Percentiles rank a stretch among this genome's conserved stretches.
Conservation (phyloP, 2,329 filamentous ascomycete genomes). For the Fusarium vanettenii region DNA sequence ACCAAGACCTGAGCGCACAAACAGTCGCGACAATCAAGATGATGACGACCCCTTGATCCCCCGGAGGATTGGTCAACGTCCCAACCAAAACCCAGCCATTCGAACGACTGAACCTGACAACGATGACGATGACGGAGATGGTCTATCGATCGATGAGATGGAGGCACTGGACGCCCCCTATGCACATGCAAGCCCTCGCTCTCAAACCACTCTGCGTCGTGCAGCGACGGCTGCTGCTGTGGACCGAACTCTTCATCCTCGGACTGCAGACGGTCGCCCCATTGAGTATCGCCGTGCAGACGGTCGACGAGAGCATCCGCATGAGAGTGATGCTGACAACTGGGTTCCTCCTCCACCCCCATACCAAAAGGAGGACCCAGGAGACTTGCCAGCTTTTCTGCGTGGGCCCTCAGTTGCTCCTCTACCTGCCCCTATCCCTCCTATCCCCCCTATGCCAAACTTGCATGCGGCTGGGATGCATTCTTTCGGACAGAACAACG, state of each 20-base stretch:
- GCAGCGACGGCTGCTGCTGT: slow-evolving; percentile 82
- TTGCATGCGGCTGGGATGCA: neutral
- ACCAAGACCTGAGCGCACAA: slow-evolving; percentile 47
- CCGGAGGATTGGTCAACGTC: slow-evolving; percentile 55
- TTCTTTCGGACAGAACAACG: neutral
- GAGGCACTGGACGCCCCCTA: slow-evolving; percentile 78
- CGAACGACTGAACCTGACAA: slow-evolving; percentile 34
- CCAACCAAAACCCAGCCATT: slow-evolving; percentile 38
- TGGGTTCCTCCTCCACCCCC: slow-evolving; percentile 89
- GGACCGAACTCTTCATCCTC: slow-evolving; percentile 74
- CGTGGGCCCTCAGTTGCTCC: slow-evolving; percentile 60
- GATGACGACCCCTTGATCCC: slow-evolving; percentile 66
- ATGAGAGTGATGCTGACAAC: slow-evolving; percentile 89
- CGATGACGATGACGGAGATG: slow-evolving; percentile 55
- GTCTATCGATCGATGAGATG: slow-evolving; percentile 64
- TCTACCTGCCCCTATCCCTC: slow-evolving; percentile 39
- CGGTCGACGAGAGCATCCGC: slow-evolving; percentile 77
- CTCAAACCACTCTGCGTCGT: slow-evolving; percentile 75
- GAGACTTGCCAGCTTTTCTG: slow-evolving; percentile 66
- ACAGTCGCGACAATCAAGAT: neutral
- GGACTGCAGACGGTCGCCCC: slow-evolving; percentile 63
- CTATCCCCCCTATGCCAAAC: slow-evolving; percentile 38
- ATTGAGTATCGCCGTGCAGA: slow-evolving; percentile 76
- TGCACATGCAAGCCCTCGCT: slow-evolving; percentile 77
- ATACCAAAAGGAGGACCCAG: slow-evolving; percentile 75